These are phyloP conservation scores for Galerina marginata DNA, from an alignment of 768 basidiomycete genomes.

Conservation along the genomic window DNA sequence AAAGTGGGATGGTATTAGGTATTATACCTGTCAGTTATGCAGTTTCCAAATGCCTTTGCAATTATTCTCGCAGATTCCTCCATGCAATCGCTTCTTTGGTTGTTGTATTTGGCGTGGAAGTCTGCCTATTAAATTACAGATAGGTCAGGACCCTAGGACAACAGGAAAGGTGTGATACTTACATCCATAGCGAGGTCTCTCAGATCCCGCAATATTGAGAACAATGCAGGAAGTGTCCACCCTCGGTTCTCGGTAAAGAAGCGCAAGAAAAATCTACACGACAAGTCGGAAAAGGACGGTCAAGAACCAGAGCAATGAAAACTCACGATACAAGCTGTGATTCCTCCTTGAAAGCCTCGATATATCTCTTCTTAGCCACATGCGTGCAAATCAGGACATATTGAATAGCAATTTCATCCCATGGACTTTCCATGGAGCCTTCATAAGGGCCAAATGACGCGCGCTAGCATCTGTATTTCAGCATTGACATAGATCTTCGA, in stretches of 20 bases:
- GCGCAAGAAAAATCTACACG: constrained; percentile 68
- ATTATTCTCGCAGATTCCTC: constrained; percentile 88
- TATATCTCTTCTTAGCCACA: constrained; percentile 66
- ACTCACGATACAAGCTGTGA: constrained; percentile 77
- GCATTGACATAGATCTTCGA: constrained; percentile 14
- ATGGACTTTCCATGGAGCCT: constrained; percentile 71
- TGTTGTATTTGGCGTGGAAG: constrained; percentile 59
- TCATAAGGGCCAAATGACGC: constrained; percentile 52
- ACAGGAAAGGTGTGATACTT: constrained; percentile 12
- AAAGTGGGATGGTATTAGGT: not conserved
- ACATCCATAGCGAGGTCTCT: constrained; percentile 89
- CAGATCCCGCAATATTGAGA: constrained; percentile 80
- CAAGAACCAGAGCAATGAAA: not conserved
- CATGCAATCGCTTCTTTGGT: constrained; percentile 68
- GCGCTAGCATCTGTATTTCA: constrained; percentile 33
- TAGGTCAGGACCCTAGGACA: not conserved
- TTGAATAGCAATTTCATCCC: constrained; percentile 87
- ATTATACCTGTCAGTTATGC: constrained; percentile 73
- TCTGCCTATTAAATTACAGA: constrained; percentile 53
- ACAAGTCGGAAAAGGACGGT: not conserved
- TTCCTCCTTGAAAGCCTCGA: constrained; percentile 84
- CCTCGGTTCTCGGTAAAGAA: constrained; percentile 83
- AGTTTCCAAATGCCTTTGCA: constrained; percentile 88
- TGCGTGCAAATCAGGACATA: constrained; percentile 79
- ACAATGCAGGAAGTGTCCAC: constrained; percentile 87